Evolutionary conservation across 257 asterid genomes (phyloP).

Genomic region (Solanum ossicruentum): DNA sequence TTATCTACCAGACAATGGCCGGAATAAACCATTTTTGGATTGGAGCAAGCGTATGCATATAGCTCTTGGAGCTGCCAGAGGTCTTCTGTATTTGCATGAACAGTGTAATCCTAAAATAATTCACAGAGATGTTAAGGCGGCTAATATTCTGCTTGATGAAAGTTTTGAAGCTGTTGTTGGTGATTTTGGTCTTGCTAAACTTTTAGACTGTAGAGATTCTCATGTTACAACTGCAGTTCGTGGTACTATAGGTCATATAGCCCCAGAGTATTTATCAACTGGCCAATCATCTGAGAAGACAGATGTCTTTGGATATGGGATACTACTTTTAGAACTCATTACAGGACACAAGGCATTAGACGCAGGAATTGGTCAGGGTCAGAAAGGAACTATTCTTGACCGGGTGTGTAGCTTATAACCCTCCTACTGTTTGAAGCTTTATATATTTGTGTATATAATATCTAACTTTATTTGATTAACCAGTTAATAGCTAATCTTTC

Average conservation of each 20-base stretch:
- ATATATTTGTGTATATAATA: background rate
- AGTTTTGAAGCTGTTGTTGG: constrained; percentile 90
- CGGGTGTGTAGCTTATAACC: constrained; percentile 33
- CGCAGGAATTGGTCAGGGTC: constrained; percentile 48
- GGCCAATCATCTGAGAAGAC: constrained; percentile 96
- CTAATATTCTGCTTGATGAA: constrained; percentile 82
- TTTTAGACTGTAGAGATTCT: constrained; percentile 71
- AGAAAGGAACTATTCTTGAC: constrained; percentile 84
- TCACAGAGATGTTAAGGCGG: constrained; percentile 92
- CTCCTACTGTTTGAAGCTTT: background rate
- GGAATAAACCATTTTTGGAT: constrained; percentile 62
- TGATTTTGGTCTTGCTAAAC: constrained; percentile 94
- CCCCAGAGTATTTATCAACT: constrained; percentile 90
- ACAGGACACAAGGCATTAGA: constrained; percentile 76
- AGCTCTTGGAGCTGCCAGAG: constrained; percentile 92
- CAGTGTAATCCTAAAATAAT: constrained; percentile 85
- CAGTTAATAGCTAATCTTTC: background rate
- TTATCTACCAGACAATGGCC: constrained; percentile 35
- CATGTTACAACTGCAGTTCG: constrained; percentile 97
- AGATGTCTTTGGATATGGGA: constrained; percentile 88
- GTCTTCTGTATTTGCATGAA: constrained; percentile 79
- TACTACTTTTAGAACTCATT: constrained; percentile 71
- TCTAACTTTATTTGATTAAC: background rate
- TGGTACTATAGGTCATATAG: constrained; percentile 86
- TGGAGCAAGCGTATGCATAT: constrained; percentile 72